Percentiles rank a stretch among this genome's conserved stretches.
These are phyloP conservation scores for Tuber indicum DNA, from an alignment of 495 filamentous ascomycete species.

Conservation along the genomic window DNA sequence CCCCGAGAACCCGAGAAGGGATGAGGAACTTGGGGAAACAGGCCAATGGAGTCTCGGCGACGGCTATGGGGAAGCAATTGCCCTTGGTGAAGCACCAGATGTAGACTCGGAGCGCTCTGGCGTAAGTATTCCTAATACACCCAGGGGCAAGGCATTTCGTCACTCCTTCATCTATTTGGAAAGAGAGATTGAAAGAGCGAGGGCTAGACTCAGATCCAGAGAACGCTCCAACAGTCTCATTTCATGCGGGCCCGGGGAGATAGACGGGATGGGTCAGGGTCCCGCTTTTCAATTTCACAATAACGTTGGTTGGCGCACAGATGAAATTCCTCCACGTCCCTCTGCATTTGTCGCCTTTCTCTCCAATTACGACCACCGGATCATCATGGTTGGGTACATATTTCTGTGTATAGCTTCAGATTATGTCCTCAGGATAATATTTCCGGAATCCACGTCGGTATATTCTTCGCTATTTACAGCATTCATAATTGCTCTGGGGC, in stretches of 20 bases:
- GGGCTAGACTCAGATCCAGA: not conserved
- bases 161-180: not conserved
- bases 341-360: not conserved
- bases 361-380: not conserved
- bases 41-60: not conserved
- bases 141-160: not conserved
- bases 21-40: not conserved
- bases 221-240: not conserved
- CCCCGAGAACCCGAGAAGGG: too few species aligned
- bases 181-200: not conserved
- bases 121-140: not conserved
- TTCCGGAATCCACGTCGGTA: not conserved
- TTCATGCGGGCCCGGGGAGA: not conserved
- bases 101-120: not conserved
- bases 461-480: not conserved
- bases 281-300: not conserved
- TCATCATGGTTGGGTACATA: not conserved
- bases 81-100: not conserved
- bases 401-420: not conserved
- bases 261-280: not conserved
- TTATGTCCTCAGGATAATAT: not conserved
- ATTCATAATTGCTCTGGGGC: not conserved
- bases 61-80: not conserved
- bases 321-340: not conserved
- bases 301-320: not conserved